These are phyloP conservation scores for Fraxinus paxiana DNA, from an alignment of 305 asterid species.

Conservation along the genomic window DNA sequence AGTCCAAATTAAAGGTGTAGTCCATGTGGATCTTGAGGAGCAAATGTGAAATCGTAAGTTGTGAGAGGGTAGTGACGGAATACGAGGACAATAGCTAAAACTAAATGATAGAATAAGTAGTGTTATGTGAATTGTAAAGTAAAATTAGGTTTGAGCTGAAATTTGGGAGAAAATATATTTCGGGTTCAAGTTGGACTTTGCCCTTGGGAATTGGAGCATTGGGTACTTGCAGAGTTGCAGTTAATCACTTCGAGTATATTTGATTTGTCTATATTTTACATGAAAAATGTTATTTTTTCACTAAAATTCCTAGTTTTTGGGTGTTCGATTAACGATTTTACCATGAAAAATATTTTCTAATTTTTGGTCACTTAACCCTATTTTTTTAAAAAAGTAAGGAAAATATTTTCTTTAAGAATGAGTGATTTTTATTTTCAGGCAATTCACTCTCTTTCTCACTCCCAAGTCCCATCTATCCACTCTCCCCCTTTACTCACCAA, in stretches of 20 bases:
- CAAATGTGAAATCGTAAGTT: background rate
- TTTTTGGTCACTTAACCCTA: too few relatives aligned
- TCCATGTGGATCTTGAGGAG: background rate
- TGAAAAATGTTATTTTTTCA: background rate
- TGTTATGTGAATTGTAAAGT: background rate
- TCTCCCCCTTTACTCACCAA: too few relatives aligned
- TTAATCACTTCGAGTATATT: background rate
- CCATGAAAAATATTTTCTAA: too few relatives aligned
- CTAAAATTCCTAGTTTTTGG: background rate
- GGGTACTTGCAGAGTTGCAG: background rate
- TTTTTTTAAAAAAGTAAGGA: too few relatives aligned
- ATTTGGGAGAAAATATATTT: background rate
- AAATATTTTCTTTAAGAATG: too few relatives aligned
- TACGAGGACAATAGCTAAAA: background rate
- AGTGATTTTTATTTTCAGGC: too few relatives aligned
- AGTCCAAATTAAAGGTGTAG: background rate
- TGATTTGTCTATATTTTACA: background rate
- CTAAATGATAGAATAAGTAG: background rate
- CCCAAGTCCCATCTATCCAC: too few relatives aligned
- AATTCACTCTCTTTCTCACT: background rate
- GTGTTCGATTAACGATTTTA: background rate
- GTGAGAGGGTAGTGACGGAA: background rate
- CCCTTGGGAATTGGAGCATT: background rate
- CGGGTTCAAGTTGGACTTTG: background rate
- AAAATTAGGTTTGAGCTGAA: background rate